These are phyloP conservation scores for Hansfordia pulvinata DNA, from an alignment of 2,329 filamentous ascomycete genomes.

Conservation along the genomic window DNA sequence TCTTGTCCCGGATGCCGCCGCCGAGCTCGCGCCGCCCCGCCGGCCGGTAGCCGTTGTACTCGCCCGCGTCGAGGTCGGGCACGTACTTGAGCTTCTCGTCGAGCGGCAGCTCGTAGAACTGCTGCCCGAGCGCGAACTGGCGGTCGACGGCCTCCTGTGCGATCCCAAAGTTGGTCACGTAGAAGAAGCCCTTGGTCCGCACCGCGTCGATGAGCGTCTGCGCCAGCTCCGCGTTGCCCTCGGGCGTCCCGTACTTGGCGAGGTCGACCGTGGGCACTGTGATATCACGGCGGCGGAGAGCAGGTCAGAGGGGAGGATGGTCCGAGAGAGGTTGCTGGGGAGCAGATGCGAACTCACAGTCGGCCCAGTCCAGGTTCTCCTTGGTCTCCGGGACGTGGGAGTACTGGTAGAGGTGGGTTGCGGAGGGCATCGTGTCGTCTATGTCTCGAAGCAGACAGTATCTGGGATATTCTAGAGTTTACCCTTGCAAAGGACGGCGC, in stretches of 20 bases:
- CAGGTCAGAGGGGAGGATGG: not conserved
- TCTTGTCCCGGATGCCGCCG: conserved; percentile 5
- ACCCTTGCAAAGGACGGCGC: no score
- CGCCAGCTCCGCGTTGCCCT: conserved; percentile 16
- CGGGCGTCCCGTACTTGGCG: conserved; percentile 16
- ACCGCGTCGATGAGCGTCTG: conserved; percentile 17
- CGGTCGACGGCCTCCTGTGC: conserved; percentile 40
- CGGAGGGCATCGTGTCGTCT: conserved; percentile 17
- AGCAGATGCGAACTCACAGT: no score
- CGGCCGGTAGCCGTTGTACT: conserved; percentile 43
- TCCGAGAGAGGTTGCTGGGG: not conserved
- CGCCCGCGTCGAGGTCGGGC: conserved; percentile 30
- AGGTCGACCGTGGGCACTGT: conserved; percentile 20
- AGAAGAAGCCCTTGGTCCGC: conserved; percentile 37
- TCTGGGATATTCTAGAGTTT: no score
- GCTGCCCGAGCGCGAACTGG: conserved; percentile 45
- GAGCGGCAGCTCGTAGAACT: conserved; percentile 40
- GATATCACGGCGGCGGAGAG: not conserved
- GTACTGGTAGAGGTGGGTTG: conserved; percentile 18
- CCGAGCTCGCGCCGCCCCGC: conserved; percentile 19
- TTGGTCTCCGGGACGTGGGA: conserved; percentile 21
- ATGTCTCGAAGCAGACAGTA: conserved; percentile 2
- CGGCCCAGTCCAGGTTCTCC: conserved; percentile 22
- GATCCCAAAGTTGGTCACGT: conserved; percentile 48
- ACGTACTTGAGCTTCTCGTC: conserved; percentile 46